phyloP scores from a whole-genome alignment of 2,329 filamentous ascomycete genomes.

The Dactylellina leptospora region DNA sequence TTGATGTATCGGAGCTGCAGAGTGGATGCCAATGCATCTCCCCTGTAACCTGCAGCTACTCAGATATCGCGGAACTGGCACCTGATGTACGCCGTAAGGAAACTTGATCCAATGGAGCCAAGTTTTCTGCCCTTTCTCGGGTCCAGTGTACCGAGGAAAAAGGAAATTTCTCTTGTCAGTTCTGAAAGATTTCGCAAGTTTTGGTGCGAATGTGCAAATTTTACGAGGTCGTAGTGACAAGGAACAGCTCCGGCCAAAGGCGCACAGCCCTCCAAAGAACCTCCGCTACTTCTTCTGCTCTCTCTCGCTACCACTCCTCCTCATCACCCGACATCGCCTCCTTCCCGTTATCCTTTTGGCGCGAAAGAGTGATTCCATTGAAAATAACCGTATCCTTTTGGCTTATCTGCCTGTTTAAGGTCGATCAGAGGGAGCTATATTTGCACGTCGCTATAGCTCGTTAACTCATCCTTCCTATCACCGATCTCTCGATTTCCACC shows the following conservation, averaged over 20 bases:
- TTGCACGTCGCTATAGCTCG: neutral
- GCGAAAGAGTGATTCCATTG: no score
- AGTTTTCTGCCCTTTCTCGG: no score
- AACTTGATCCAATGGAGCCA: neutral
- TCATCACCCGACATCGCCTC: slow-evolving; percentile 2
- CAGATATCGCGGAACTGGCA: neutral
- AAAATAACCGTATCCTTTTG: no score
- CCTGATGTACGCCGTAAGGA: neutral
- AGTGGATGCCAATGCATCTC: slow-evolving; percentile 9
- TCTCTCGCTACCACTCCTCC: neutral
- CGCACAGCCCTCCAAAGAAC: slow-evolving; percentile 12
- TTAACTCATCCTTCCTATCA: neutral
- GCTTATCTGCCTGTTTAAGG: no score
- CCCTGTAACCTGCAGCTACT: slow-evolving; percentile 16
- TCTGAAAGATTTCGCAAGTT: neutral
- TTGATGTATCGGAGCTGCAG: neutral
- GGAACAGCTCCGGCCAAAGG: slow-evolving; percentile 33
- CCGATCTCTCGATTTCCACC: neutral
- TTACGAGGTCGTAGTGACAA: neutral
- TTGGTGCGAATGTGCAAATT: slow-evolving; percentile 3
- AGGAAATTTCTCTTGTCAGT: neutral
- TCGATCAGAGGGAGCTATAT: neutral
- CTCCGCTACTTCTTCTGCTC: neutral
- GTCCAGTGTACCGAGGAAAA: slow-evolving; percentile 19
- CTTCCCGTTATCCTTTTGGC: neutral